Base-by-base conservation (phyloP, 2,329 filamentous ascomycete genomes). In the Coniochaeta ligniaria region DNA sequence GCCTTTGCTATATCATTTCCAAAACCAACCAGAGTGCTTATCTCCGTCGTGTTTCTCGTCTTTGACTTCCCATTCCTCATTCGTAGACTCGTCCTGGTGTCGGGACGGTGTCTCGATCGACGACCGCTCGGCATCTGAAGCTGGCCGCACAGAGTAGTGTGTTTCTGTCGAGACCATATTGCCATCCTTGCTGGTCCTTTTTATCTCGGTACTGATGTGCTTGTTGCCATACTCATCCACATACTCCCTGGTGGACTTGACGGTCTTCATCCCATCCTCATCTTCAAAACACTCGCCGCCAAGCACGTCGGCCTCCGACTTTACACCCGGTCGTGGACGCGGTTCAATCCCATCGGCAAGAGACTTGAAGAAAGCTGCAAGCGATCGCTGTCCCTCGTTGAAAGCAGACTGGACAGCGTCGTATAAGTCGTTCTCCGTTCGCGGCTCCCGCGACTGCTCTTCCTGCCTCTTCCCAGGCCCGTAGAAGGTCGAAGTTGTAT, bases 381-480 rank as follows among this genome's bases (percentile, higher is more conserved):
- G 77, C 1, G 77, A 74, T 56, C 71, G 74, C 60, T 75, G 71
- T 1, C 70, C 72, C 11, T 72, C 68, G 28, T 73, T 66, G 57
- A 75, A 73, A 7, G 70, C 71, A 7, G 76, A 76, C 14, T 71
- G 68, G 14, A 80, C 64, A 14, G 70, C 64, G 0, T 70, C 68
- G 61, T 75, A 79, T n/a, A 80, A 65, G 12, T 80, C 77, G 28
- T 77, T 72, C 61, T 78, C 76, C 14, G 73, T 68, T 20, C 72
- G 66, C 22, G 47, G 47, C 47, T 52, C 47, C 14, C 24, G 22
- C 8, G 22, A 6, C 4, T 6, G 14, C 11, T 52, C 47, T 8
- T 26, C 47, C 47, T 28, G 22, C 6, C 22, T 52, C 47, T 52
- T 52, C n/a, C 12, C 26, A 6, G 22, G 8, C 2, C 24, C 47